Base-by-base conservation (phyloP, 1,284 basidiomycete species). In the Microbotryum saponariae region DNA sequence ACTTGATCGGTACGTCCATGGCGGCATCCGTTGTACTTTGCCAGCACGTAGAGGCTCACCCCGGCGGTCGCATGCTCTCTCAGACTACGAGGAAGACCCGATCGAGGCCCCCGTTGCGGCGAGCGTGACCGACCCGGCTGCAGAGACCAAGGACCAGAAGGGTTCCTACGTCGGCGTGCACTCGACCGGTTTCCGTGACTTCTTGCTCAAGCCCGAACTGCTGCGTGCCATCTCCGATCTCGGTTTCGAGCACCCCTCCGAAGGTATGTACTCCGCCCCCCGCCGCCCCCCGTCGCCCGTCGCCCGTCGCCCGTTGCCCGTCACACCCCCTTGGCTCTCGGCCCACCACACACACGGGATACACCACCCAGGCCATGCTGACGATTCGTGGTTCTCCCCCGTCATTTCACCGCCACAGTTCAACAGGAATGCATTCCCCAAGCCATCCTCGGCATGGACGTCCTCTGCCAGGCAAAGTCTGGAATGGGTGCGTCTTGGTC, bases 351-450 rank as follows among this genome's bases (percentile, higher is more conserved):
- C 12, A 4, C 37, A 42, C 16, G 16, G 37, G 37, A 10, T 37
- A 42, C 37, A 42, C 47, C 56, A 23, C 56, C 9, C 37, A 18
- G 12, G 37, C 37, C 6, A 48, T 55, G n/a, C 42, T 59, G 23
- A 27, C 56, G n/a, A 27, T 37, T 18, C 1, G 37, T 16, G 4
- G 31, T 12, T 59, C 4, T 21, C 49, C 21, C 54, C 21, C 37
- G 45, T 23, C 27, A 12, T 49, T 3, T 9, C n/a, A 9, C 23
- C 29, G 37, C 51, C 29, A 57, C 74, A 97, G 96, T 99, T 70
- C 96, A 99, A 81, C 96, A 99, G 80, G 96, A 99, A 81, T 98
- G 96, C 77, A 98, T 99, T 71, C 96, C 96, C 59, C 96, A 99
- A 80, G 94, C 96, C 63, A 96, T 99, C 71, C 84, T 99, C 58